A percentile compares a stretch with the other conserved stretches of the same genome.
Conservation (phyloP, 805 yeast species). For the Saturnispora hagleri region DNA sequence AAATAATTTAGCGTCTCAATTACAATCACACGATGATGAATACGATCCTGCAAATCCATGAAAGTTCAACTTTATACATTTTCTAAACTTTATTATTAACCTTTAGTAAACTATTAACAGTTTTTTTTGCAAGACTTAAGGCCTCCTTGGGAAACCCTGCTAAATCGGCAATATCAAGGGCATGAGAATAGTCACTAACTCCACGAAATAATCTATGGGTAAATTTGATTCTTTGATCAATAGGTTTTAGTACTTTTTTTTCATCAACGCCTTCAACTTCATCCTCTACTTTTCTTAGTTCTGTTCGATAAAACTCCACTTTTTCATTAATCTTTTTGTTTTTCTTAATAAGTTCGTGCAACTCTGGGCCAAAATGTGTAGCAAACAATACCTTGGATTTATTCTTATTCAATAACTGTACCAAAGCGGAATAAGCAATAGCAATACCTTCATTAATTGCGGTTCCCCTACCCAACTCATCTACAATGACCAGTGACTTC, state of each 20-base stretch:
- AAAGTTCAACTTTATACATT: constrained; percentile 1
- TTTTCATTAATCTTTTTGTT: constrained; percentile 22
- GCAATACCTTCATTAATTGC: constrained; percentile 79
- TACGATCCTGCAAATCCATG: constrained; percentile 18
- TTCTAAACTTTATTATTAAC: not conserved
- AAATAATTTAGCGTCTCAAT: not conserved
- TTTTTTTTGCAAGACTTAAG: constrained; percentile 39
- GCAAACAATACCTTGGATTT: constrained; percentile 77
- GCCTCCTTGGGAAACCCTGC: constrained; percentile 72
- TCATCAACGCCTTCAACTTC: not conserved
- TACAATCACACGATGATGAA: constrained; percentile 13
- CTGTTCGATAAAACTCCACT: constrained; percentile 22
- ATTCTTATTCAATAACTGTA: constrained; percentile 43
- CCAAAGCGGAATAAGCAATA: constrained; percentile 69
- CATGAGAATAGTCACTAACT: constrained; percentile 66
- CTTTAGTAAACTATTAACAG: constrained; percentile 16
- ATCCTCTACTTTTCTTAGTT: constrained; percentile 10
- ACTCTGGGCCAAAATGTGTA: constrained; percentile 67
- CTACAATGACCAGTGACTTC: constrained; percentile 67
- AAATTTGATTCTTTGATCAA: constrained; percentile 29
- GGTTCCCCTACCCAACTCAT: constrained; percentile 88
- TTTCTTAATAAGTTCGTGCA: constrained; percentile 31
- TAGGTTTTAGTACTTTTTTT: constrained; percentile 10
- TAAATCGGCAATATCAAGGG: constrained; percentile 61
- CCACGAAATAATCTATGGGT: constrained; percentile 59